Conservation (phyloP, 2,329 filamentous ascomycete species). For the Cladophialophora yegresii region DNA sequence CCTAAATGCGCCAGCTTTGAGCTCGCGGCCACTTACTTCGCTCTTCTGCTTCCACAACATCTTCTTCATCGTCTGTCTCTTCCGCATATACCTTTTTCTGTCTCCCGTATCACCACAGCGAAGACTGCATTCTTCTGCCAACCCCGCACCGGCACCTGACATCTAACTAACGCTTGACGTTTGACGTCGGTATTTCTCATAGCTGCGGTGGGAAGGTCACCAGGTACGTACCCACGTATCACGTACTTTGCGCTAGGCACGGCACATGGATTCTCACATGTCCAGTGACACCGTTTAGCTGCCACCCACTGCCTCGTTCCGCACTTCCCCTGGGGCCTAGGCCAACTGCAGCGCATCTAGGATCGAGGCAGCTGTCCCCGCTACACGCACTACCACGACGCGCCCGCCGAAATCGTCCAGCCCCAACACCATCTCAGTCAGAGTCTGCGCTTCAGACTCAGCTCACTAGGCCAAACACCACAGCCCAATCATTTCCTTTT, state of each 20-base stretch:
- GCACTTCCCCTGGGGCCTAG: conserved; percentile 17
- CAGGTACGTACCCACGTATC: conserved; percentile 14
- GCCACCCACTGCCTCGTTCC: conserved; percentile 16
- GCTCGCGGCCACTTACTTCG: not conserved
- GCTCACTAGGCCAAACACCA: conserved; percentile 7
- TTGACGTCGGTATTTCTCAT: conserved; percentile 16
- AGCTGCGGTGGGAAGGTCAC: not conserved
- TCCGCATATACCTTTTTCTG: conserved; percentile 1
- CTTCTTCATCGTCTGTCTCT: conserved; percentile 17
- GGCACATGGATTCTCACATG: conserved; percentile 11
- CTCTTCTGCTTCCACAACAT: conserved; percentile 5
- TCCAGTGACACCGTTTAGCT: conserved; percentile 19
- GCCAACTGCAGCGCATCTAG: conserved; percentile 12
- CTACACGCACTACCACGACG: conserved; percentile 1
- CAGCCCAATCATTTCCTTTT: conserved; percentile 6
- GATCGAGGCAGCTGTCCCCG: conserved; percentile 8
- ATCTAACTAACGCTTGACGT: conserved; percentile 10
- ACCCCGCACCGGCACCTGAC: conserved; percentile 15
- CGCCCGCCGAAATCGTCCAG: conserved; percentile 7
- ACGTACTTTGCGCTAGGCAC: conserved; percentile 5
- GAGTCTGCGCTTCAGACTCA: conserved; percentile 6
- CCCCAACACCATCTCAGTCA: conserved; percentile 2
- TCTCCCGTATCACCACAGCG: not conserved
- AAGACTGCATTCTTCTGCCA: not conserved
- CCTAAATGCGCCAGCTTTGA: not conserved